Percentiles rank a stretch among this genome's conserved stretches.
Evolutionary conservation across 2,329 filamentous ascomycete genomes (phyloP).

Genomic region (Xylariaceae sp.): DNA sequence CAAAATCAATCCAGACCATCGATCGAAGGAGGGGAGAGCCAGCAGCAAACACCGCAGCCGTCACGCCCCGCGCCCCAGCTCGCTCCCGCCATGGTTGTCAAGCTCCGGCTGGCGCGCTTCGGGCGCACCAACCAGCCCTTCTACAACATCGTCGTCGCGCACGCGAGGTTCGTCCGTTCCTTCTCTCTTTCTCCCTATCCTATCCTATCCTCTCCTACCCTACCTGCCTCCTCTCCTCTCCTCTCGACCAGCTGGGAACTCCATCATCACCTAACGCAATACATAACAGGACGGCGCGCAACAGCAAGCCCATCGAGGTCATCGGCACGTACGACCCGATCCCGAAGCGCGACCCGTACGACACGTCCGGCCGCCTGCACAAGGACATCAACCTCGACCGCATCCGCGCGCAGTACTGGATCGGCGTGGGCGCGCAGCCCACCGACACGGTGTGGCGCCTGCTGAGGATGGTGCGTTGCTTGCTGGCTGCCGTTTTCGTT

Average conservation of each 20-base stretch:
- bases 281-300: conserved; percentile 79
- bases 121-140: conserved; percentile 81
- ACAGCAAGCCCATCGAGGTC: conserved; percentile 87
- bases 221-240: no score
- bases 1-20: no score
- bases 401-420: conserved; percentile 82
- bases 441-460: conserved; percentile 84
- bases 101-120: conserved; percentile 89
- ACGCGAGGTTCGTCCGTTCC: conserved; percentile 72
- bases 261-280: no score
- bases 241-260: no score
- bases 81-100: conserved; percentile 72
- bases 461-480: conserved; percentile 63
- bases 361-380: conserved; percentile 58
- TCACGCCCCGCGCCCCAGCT: no score
- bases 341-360: conserved; percentile 55
- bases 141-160: conserved; percentile 95
- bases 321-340: conserved; percentile 70
- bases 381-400: conserved; percentile 90
- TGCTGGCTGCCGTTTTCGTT: neutral
- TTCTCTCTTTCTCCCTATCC: no score
- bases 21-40: no score
- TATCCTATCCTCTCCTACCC: no score
- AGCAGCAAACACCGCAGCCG: no score
- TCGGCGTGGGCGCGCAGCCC: conserved; percentile 93